Evolutionary conservation across 768 basidiomycete species (phyloP).

Genomic region (Russula lepida): DNA sequence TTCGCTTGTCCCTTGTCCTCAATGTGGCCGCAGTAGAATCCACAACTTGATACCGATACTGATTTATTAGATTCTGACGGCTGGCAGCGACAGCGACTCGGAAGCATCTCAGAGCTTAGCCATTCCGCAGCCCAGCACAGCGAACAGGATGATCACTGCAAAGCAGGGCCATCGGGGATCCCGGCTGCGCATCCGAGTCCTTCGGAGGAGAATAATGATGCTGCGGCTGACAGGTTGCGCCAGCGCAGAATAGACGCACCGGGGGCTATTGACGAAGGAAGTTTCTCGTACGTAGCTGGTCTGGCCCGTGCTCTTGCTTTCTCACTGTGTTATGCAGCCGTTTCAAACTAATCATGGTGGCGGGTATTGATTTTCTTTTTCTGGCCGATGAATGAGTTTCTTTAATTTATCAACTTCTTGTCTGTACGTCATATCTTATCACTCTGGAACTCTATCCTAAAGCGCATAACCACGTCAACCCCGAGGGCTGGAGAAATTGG

Average conservation of each 20-base stretch:
- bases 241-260: constrained; percentile 73
- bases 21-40: too few relatives aligned
- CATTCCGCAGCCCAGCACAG: neutral
- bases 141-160: neutral
- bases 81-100: neutral
- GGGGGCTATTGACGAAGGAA: constrained; percentile 78
- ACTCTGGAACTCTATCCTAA: neutral
- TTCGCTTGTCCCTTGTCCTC: neutral
- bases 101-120: neutral
- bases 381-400: constrained; percentile 69
- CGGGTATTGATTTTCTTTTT: constrained; percentile 88
- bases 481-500: constrained; percentile 83
- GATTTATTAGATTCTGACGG: neutral
- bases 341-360: constrained; percentile 35
- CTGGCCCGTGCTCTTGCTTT: neutral
- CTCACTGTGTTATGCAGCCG: constrained; percentile 28
- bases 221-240: constrained; percentile 35
- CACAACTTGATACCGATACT: neutral
- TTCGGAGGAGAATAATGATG: neutral
- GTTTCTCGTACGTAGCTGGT: constrained; percentile 54
- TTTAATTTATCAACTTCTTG: too few relatives aligned
- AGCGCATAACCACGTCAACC: neutral
- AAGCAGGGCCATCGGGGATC: neutral
- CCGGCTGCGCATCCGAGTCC: too few relatives aligned
- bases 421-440: neutral